Conservation (phyloP, 1,284 basidiomycete genomes). For the Ustilago crameri region DNA sequence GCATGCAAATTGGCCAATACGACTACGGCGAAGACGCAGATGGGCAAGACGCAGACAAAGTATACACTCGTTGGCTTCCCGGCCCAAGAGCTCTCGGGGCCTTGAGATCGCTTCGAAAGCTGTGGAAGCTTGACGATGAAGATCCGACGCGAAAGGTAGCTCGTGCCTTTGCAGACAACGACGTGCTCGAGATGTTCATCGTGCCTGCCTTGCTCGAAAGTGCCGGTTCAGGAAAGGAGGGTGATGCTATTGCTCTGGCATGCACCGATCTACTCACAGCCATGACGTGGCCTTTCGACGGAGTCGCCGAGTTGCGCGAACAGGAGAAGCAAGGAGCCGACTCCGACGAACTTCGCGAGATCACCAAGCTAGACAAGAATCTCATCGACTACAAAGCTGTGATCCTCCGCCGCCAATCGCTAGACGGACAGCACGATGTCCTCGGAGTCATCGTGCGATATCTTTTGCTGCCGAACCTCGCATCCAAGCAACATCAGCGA, state of each 20-base stretch:
- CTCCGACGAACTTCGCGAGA: conserved; percentile 41
- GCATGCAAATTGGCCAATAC: conserved; percentile 63
- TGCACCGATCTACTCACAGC: conserved; percentile 67
- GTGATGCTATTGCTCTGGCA: conserved; percentile 63
- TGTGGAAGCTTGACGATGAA: conserved; percentile 65
- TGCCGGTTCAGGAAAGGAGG: conserved; percentile 52
- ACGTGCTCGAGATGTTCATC: conserved; percentile 63
- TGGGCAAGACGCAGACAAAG: conserved; percentile 10
- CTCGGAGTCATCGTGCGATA: conserved; percentile 58
- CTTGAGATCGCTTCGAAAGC: conserved; percentile 61
- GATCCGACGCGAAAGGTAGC: conserved; percentile 62
- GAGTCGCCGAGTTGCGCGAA: conserved; percentile 58
- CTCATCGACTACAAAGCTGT: conserved; percentile 65
- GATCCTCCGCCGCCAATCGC: conserved; percentile 56
- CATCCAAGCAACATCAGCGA: conserved; percentile 56
- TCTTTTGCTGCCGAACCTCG: conserved; percentile 61
- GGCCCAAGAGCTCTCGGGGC: conserved; percentile 57
- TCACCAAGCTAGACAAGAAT: conserved; percentile 51
- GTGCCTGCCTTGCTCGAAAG: conserved; percentile 64
- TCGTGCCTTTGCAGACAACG: conserved; percentile 62
- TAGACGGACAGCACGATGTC: conserved; percentile 49
- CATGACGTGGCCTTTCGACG: conserved; percentile 67
- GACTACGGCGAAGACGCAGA: conserved; percentile 52
- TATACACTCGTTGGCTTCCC: conserved; percentile 61
- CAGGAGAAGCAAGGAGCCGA: conserved; percentile 58